Evolutionary conservation across 208 protist species (phyloP).

Genomic region (Jaenimonas drosophilae): DNA sequence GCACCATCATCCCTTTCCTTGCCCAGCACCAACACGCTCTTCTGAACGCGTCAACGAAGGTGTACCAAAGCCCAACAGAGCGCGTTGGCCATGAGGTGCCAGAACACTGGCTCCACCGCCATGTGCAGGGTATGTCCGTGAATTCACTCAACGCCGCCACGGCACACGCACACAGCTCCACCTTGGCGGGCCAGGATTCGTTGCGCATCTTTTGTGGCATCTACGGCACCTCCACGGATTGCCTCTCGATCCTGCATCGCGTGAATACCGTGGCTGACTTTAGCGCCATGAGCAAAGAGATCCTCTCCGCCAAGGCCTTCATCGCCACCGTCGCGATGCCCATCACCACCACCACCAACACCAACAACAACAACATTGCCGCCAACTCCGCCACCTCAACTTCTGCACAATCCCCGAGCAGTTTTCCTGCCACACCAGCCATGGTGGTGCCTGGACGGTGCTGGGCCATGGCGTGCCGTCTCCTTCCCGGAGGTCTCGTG

Average conservation of each 20-base stretch:
- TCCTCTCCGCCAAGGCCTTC: too few species aligned
- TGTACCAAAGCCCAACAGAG: constrained; percentile 36
- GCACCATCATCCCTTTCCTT: constrained; percentile 61
- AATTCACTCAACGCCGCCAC: constrained; percentile 42
- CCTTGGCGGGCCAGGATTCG: too few species aligned
- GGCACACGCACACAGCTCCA: too few species aligned
- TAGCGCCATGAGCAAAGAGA: too few species aligned
- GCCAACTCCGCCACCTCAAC: neutral
- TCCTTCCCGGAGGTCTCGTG: too few species aligned
- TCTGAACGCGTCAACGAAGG: constrained; percentile 26
- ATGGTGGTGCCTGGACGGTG: too few species aligned
- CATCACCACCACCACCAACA: constrained; percentile 63
- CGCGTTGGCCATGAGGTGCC: constrained; percentile 50
- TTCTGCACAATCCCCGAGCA: neutral
- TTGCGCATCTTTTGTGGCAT: constrained; percentile 71
- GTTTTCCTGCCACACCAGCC: neutral
- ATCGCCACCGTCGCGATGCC: too few species aligned
- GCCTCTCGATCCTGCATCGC: too few species aligned
- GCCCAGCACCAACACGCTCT: constrained; percentile 59
- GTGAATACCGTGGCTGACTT: too few species aligned
- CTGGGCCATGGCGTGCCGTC: too few species aligned
- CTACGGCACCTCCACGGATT: constrained; percentile 25
- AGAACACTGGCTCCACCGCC: constrained; percentile 40
- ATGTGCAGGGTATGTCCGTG: constrained; percentile 20
- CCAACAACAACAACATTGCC: constrained; percentile 38